These are phyloP conservation scores for Zelopaecilomyces penicillatus DNA, from an alignment of 2,329 filamentous ascomycete species.

Conservation along the genomic window DNA sequence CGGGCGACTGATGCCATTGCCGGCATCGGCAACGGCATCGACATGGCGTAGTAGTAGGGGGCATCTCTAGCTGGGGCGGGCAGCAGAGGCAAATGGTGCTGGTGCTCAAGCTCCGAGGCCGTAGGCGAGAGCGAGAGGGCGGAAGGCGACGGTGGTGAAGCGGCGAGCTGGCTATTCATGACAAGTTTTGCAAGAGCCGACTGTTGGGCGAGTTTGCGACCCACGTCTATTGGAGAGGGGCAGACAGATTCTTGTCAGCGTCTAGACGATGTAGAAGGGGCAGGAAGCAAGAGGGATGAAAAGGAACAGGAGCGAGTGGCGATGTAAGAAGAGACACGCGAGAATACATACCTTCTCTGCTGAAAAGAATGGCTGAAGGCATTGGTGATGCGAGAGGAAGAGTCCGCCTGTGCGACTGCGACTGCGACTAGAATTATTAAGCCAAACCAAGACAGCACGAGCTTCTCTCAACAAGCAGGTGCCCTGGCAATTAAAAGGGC, in stretches of 20 bases:
- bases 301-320: background rate
- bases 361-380: constrained; percentile 14
- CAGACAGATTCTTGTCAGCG: background rate
- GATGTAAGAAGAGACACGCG: background rate
- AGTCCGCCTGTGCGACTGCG: background rate
- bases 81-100: constrained; percentile 23
- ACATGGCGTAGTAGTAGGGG: constrained; percentile 9
- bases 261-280: background rate
- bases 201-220: constrained; percentile 30
- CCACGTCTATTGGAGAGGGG: constrained; percentile 17
- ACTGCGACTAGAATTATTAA: no score
- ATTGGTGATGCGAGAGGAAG: constrained; percentile 11
- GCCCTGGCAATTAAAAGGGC: constrained; percentile 8
- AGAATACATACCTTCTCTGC: constrained; percentile 15
- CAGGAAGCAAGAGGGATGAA: background rate
- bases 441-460: constrained; percentile 1
- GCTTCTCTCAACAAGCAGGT: constrained; percentile 1
- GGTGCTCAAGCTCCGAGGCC: constrained; percentile 22
- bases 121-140: constrained; percentile 23
- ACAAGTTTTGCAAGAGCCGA: constrained; percentile 35
- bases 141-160: constrained; percentile 22
- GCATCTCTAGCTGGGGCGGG: constrained; percentile 28
- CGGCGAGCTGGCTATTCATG: constrained; percentile 34
- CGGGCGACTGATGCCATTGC: constrained; percentile 34
- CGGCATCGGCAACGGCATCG: constrained; percentile 15